Evolutionary conservation across 352 stramenopile genomes (phyloP), one percentile per base, ranked within the genome.

Genomic region (Phytophthora podocarpi): DNA sequence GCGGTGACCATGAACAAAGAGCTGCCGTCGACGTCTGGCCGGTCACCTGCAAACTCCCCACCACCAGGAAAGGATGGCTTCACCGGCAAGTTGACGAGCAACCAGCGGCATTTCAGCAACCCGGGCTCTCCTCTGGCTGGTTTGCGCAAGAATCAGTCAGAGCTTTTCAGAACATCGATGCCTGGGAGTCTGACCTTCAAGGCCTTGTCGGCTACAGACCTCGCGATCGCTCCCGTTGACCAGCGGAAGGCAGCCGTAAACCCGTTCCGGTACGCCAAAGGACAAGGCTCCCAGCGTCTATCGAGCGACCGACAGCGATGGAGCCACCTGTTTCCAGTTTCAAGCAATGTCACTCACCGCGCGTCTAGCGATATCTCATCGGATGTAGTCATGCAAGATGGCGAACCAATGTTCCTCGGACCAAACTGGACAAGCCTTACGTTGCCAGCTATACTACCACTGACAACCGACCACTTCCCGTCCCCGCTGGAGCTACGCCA

Each of bases 341-440:
- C 75, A 7, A 64, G 49, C 21, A 49, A 78, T 16, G 26, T 45
- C 0, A 2, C 21, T 24, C 40, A 62, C 12, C 52, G 53, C 10
- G 2, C 35, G n/a, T 45, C 24, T 36, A 64, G 47, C 7, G 57
- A 59, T 11, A 21, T 23, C 16, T 24, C 34, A 24, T 36, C 27
- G 21, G 61, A 58, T 50, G 11, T 34, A 13, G 21, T 32, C 16
- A 62, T 48, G 15, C 55, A 68, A 48, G 52, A 58, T 53, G 53
- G 49, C 16, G 76, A 78, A 24, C 64, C 65, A 8, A 62, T 78
- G n/a, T 72, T 82, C 32, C 67, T 95, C 21, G 94, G 96, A 3
- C 94, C 96, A n/a, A 98, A 98, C 67, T 99, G 96, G 96, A 98
- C 97, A 48, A 97, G 84, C 28, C 67, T 99, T 5, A 97, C 87